Evolutionary conservation across 2,329 filamentous ascomycete species (phyloP).

Genomic region (Hypocrella siamensis): DNA sequence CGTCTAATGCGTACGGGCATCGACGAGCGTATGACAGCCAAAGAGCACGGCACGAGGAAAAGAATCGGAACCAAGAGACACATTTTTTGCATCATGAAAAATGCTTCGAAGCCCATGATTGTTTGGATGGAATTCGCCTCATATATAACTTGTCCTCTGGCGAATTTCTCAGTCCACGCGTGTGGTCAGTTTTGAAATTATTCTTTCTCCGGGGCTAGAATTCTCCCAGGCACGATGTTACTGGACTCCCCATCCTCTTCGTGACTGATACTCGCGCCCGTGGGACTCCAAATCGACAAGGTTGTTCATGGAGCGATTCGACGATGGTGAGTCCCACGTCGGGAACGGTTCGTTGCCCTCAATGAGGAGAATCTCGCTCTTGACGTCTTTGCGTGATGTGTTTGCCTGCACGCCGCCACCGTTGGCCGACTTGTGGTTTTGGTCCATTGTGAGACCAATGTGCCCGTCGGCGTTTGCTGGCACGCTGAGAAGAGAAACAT

Average conservation of each 20-base stretch:
- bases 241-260: constrained; percentile 7
- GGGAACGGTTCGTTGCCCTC: constrained; percentile 13
- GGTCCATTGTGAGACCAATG: constrained; percentile 8
- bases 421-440: constrained; percentile 3
- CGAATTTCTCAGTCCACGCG: no score
- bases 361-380: constrained; percentile 21
- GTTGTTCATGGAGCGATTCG: constrained; percentile 11
- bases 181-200: no score
- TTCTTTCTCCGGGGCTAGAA: no score
- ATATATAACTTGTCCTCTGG: no score
- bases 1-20: no score
- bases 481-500: constrained; percentile 19
- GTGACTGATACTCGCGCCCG: constrained; percentile 7
- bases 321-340: constrained; percentile 9
- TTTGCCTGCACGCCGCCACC: neutral
- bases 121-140: no score
- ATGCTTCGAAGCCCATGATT: no score
- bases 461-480: neutral
- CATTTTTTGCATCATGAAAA: no score
- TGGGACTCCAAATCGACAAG: constrained; percentile 16
- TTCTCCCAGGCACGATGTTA: neutral
- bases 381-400: constrained; percentile 6
- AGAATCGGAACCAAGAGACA: no score
- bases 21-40: no score
- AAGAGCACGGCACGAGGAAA: no score